These are phyloP conservation scores for Skeletonema tropicum DNA, from an alignment of 108 stramenopile genomes.

Conservation along the genomic window DNA sequence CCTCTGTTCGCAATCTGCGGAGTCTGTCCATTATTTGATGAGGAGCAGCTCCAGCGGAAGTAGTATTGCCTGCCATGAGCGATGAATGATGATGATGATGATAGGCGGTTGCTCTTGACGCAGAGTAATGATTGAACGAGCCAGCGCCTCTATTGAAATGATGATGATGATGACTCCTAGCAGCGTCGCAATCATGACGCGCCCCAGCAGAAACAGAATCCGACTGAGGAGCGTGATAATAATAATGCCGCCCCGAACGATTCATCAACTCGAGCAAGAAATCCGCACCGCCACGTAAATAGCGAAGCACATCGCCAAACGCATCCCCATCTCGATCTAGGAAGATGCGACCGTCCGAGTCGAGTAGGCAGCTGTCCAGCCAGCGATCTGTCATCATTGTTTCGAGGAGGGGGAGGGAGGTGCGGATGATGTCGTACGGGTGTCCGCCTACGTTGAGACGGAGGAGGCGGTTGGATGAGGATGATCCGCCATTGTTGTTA, in stretches of 20 bases:
- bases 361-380: conserved; percentile 33
- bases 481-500: too few relatives aligned
- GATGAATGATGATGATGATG: too few relatives aligned
- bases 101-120: too few relatives aligned
- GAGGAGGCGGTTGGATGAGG: conserved; percentile 22
- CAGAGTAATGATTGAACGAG: too few relatives aligned
- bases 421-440: conserved; percentile 41
- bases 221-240: too few relatives aligned
- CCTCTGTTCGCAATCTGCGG: conserved; percentile 33
- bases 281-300: conserved; percentile 26
- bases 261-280: conserved; percentile 27
- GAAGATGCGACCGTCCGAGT: conserved; percentile 35
- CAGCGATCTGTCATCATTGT: conserved; percentile 52
- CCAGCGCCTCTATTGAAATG: too few relatives aligned
- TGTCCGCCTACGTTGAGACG: conserved; percentile 44
- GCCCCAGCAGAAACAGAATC: too few relatives aligned
- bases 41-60: too few relatives aligned
- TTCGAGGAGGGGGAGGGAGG: conserved; percentile 39
- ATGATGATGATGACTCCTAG: too few relatives aligned
- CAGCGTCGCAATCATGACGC: too few relatives aligned
- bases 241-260: neutral
- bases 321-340: conserved; percentile 45
- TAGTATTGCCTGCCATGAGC: too few relatives aligned
- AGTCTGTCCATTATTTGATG: conserved; percentile 18
- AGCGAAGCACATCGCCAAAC: conserved; percentile 38